Evolutionary conservation across 495 filamentous ascomycete species (phyloP).

Genomic region (Penicillium mononematosum): DNA sequence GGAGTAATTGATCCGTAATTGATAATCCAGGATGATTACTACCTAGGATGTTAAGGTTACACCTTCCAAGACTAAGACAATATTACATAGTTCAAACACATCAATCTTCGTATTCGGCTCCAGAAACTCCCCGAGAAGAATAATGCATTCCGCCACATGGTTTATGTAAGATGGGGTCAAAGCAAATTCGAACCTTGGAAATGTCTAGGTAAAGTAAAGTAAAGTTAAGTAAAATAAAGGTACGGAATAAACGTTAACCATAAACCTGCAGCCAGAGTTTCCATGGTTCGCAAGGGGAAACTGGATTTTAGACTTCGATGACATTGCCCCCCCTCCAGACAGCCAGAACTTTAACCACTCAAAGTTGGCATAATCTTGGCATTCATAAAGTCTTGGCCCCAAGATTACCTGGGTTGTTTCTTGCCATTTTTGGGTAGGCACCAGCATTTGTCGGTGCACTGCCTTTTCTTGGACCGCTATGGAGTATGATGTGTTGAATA

Average conservation of each 20-base stretch:
- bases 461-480: not conserved
- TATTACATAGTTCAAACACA: not conserved
- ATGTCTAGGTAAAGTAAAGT: not conserved
- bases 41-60: not conserved
- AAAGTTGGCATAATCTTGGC: slow-evolving; percentile 19
- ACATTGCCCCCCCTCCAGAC: slow-evolving; percentile 21
- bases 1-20: not conserved
- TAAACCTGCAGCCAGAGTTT: slow-evolving; percentile 4
- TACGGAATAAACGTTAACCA: slow-evolving; percentile 8
- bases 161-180: slow-evolving; percentile 22
- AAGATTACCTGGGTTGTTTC: slow-evolving; percentile 4
- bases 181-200: not conserved
- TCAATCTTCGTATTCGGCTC: slow-evolving; percentile 25
- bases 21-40: slow-evolving; percentile 1
- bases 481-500: not conserved
- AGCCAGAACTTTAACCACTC: slow-evolving; percentile 8
- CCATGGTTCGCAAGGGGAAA: slow-evolving; percentile 20
- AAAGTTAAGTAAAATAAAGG: slow-evolving; percentile 10
- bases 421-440: slow-evolving; percentile 4
- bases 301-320: slow-evolving; percentile 28
- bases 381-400: slow-evolving; percentile 12
- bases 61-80: not conserved
- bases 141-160: slow-evolving; percentile 28
- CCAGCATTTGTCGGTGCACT: slow-evolving; percentile 7
- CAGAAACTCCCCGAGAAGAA: slow-evolving; percentile 24